Conservation (phyloP, 2,329 filamentous ascomycete species). For the Herpotrichia juniperi region DNA sequence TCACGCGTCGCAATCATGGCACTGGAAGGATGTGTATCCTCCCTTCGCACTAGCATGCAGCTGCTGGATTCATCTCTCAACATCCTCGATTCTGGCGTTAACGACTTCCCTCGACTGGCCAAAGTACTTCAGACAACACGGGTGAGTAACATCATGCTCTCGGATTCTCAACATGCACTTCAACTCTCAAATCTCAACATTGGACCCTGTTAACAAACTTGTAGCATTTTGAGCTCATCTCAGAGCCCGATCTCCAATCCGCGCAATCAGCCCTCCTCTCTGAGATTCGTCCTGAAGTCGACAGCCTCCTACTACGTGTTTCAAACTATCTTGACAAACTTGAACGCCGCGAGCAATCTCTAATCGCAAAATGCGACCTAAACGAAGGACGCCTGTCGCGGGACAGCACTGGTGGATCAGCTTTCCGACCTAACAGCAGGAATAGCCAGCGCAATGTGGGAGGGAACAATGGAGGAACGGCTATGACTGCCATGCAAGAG, state of each 20-base stretch:
- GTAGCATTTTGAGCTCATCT: constrained; percentile 91
- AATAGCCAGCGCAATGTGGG: constrained; percentile 30
- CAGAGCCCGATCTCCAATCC: constrained; percentile 78
- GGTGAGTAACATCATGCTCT: constrained; percentile 46
- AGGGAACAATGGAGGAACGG: constrained; percentile 32
- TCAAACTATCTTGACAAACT: constrained; percentile 82
- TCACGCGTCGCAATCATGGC: constrained; percentile 24
- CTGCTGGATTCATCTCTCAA: constrained; percentile 67
- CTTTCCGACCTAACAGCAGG: constrained; percentile 29
- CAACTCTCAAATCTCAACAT: background rate
- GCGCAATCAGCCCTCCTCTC: constrained; percentile 85
- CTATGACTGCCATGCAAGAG: constrained; percentile 56
- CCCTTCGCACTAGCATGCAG: constrained; percentile 65
- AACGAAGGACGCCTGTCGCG: constrained; percentile 73
- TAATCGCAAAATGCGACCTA: constrained; percentile 82
- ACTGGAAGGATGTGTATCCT: constrained; percentile 65
- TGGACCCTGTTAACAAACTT: constrained; percentile 1
- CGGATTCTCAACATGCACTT: background rate
- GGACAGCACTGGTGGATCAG: constrained; percentile 28
- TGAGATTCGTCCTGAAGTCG: constrained; percentile 87
- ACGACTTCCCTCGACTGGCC: constrained; percentile 66
- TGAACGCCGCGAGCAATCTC: constrained; percentile 79
- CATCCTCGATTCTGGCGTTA: constrained; percentile 66
- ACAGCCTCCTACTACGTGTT: constrained; percentile 79
- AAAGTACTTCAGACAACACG: constrained; percentile 69